These are phyloP conservation scores for Exophiala phaeomuriformis DNA, from an alignment of 2,329 filamentous ascomycete genomes.

Conservation along the genomic window DNA sequence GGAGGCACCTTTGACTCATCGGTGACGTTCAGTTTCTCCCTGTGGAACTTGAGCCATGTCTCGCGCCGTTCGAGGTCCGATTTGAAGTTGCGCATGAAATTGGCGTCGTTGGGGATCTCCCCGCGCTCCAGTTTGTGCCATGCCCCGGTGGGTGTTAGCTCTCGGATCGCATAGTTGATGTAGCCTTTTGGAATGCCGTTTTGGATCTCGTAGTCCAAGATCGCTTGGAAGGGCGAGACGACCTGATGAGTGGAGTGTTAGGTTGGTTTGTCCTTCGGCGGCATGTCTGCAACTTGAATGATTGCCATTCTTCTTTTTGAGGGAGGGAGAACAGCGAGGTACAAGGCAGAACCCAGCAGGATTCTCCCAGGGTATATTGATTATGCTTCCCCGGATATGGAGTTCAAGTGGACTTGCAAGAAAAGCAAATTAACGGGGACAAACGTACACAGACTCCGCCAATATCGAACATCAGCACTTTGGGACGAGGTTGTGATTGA, in stretches of 20 bases:
- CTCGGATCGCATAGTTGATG: slow-evolving; percentile 84
- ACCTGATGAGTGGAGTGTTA: slow-evolving; percentile 51
- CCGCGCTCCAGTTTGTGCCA: slow-evolving; percentile 89
- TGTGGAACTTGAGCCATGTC: slow-evolving; percentile 60
- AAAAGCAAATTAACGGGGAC: not conserved
- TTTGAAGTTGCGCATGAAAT: slow-evolving; percentile 71
- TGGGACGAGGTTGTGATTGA: slow-evolving; percentile 45
- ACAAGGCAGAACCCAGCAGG: too few species aligned
- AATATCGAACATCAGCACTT: slow-evolving; percentile 85
- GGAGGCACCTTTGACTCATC: slow-evolving; percentile 44
- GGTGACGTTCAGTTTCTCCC: slow-evolving; percentile 29
- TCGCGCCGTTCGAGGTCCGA: slow-evolving; percentile 59
- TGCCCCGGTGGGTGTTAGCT: slow-evolving; percentile 66
- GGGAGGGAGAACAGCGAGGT: too few species aligned
- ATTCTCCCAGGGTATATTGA: too few species aligned
- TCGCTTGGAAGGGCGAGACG: slow-evolving; percentile 82
- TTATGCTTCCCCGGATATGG: too few species aligned
- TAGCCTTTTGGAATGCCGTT: slow-evolving; percentile 76
- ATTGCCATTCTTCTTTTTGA: too few species aligned
- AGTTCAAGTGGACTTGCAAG: not conserved
- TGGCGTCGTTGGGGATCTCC: slow-evolving; percentile 64
- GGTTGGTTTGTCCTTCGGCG: not conserved
- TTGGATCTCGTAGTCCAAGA: slow-evolving; percentile 77
- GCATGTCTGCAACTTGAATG: too few species aligned
- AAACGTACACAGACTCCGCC: slow-evolving; percentile 87